Evolutionary conservation across 345 rosid species (phyloP).

Genomic region (Salix caprea): DNA sequence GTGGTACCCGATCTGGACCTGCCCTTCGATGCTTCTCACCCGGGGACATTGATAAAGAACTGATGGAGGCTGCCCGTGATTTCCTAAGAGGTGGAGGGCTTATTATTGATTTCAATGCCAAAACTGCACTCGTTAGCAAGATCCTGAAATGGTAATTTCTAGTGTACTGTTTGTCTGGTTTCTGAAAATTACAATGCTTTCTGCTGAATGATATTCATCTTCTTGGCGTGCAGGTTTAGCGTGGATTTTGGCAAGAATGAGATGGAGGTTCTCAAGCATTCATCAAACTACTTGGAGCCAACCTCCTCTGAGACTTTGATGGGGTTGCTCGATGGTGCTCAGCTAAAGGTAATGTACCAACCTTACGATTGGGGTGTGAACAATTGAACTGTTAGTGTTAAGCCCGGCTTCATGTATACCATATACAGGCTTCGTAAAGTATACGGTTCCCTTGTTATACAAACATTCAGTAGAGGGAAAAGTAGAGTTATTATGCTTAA

Average conservation of each 20-base stretch:
- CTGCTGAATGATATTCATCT: not conserved
- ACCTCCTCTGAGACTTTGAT: constrained; percentile 53
- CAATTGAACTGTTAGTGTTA: constrained; percentile 51
- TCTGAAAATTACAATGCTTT: not conserved
- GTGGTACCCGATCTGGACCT: constrained; percentile 80
- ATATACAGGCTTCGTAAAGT: not conserved
- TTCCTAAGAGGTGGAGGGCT: constrained; percentile 74
- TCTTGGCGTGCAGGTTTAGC: constrained; percentile 44
- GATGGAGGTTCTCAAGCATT: constrained; percentile 70
- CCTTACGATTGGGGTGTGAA: constrained; percentile 76
- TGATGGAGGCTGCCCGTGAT: constrained; percentile 63
- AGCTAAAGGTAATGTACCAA: constrained; percentile 69
- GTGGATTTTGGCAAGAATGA: constrained; percentile 73
- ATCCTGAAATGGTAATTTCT: constrained; percentile 66
- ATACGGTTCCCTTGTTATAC: constrained; percentile 1
- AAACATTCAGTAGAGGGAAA: constrained; percentile 10
- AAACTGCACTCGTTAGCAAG: constrained; percentile 52
- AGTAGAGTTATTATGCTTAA: not conserved
- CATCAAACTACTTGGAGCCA: constrained; percentile 65
- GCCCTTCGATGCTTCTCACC: constrained; percentile 72
- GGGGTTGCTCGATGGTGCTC: constrained; percentile 54
- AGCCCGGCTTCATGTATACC: not conserved
- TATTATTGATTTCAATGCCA: constrained; percentile 46
- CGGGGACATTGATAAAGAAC: constrained; percentile 69
- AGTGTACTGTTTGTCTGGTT: not conserved